Evolutionary conservation across 345 rosid species (phyloP).

Genomic region (Citrus unshiu): DNA sequence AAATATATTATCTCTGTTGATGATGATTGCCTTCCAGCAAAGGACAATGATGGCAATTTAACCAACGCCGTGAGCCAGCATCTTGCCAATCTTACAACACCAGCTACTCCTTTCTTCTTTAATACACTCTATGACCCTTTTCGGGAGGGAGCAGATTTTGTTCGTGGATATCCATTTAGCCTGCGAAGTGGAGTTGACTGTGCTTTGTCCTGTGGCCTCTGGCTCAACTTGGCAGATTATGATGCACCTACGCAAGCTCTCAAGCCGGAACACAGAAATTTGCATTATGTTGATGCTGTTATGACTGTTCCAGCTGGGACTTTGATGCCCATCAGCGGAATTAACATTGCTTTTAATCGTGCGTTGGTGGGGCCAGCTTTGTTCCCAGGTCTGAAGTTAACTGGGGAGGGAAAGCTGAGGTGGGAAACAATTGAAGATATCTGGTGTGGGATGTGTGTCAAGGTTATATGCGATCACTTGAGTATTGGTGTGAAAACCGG

Average conservation of each 20-base stretch:
- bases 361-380: constrained; percentile 76
- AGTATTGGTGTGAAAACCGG: constrained; percentile 86
- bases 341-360: constrained; percentile 81
- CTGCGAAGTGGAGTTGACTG: constrained; percentile 76
- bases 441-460: constrained; percentile 91
- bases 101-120: constrained; percentile 97
- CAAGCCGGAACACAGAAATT: constrained; percentile 70
- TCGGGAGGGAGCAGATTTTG: constrained; percentile 82
- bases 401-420: constrained; percentile 81
- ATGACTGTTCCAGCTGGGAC: constrained; percentile 68
- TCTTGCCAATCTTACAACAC: constrained; percentile 55
- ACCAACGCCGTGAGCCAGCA: constrained; percentile 84
- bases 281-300: constrained; percentile 77
- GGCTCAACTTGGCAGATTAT: constrained; percentile 87
- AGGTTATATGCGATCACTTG: constrained; percentile 76
- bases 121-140: constrained; percentile 91
- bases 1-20: constrained; percentile 80
- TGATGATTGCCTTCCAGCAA: constrained; percentile 86
- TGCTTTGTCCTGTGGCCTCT: constrained; percentile 87
- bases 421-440: constrained; percentile 98
- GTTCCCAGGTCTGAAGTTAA: constrained; percentile 68
- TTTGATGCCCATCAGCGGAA: constrained; percentile 80
- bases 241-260: constrained; percentile 99
- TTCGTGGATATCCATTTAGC: constrained; percentile 97
- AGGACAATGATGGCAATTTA: constrained; percentile 54